Conservation (phyloP, 163 green algal genomes). For the Chloromonas sp. region DNA sequence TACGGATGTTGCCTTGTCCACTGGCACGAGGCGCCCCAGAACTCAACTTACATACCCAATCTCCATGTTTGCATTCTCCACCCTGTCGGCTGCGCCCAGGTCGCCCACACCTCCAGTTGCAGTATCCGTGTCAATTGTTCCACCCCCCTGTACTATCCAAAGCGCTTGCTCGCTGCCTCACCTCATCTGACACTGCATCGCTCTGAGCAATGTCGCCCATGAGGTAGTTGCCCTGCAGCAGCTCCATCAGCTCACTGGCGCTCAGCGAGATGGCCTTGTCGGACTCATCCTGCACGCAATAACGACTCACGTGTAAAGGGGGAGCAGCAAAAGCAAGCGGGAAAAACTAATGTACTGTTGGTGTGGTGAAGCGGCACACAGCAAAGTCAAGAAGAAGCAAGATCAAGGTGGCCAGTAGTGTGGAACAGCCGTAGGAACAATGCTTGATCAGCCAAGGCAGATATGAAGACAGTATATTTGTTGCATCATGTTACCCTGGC, state of each 20-base stretch:
- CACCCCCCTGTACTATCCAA: background rate
- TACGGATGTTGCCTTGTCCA: too few species aligned
- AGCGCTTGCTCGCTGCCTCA: background rate
- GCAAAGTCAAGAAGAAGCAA: background rate
- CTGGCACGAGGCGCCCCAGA: background rate
- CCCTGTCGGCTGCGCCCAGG: background rate
- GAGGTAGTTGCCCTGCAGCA: slow-evolving; percentile 60
- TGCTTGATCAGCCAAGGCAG: too few species aligned
- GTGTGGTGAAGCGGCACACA: background rate
- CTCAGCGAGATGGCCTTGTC: slow-evolving; percentile 32
- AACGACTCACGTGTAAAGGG: too few species aligned
- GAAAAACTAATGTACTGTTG: too few species aligned
- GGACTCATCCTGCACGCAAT: background rate
- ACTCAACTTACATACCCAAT: background rate
- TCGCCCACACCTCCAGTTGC: background rate
- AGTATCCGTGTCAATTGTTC: background rate
- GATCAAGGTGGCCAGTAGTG: too few species aligned
- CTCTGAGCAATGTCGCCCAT: slow-evolving; percentile 63
- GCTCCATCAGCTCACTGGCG: slow-evolving; percentile 70
- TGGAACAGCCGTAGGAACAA: too few species aligned
- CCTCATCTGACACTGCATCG: slow-evolving; percentile 47
- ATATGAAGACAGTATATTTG: too few species aligned
- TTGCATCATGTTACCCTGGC: too few species aligned
- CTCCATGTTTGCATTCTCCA: background rate
- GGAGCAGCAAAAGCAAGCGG: too few species aligned